phyloP scores from a whole-genome alignment of 345 rosid species.

The Eucalyptus paniculata region DNA sequence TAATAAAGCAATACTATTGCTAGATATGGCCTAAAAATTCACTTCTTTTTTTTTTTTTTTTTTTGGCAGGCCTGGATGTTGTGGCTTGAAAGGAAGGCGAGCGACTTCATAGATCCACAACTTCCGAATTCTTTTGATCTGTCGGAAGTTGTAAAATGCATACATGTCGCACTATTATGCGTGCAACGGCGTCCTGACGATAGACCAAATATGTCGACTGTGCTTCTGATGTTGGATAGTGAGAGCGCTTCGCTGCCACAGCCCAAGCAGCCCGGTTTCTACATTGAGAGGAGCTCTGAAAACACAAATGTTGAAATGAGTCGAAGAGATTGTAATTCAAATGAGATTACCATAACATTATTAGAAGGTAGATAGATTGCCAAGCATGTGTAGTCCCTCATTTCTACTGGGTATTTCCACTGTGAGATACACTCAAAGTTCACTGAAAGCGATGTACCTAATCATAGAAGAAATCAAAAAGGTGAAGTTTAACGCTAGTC shows the following conservation, averaged over 20 bases:
- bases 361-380: background rate
- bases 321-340: background rate
- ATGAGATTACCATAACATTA: background rate
- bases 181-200: slow-evolving; percentile 21
- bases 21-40: background rate
- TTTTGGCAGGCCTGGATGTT: slow-evolving; percentile 20
- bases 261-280: background rate
- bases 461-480: background rate
- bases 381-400: background rate
- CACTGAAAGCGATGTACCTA: background rate
- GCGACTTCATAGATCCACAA: slow-evolving; percentile 6
- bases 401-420: background rate
- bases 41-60: background rate
- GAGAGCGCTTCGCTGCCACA: background rate
- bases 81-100: slow-evolving; percentile 8
- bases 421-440: background rate
- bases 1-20: background rate
- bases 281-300: background rate
- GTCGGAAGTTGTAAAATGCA: slow-evolving; percentile 13
- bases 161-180: slow-evolving; percentile 24
- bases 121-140: background rate
- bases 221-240: background rate
- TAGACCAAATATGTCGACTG: slow-evolving; percentile 10
- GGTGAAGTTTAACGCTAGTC: background rate
- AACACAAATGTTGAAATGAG: background rate